phyloP scores from a whole-genome alignment of 176 grass and related monocot species.

The Triticum monococcum region DNA sequence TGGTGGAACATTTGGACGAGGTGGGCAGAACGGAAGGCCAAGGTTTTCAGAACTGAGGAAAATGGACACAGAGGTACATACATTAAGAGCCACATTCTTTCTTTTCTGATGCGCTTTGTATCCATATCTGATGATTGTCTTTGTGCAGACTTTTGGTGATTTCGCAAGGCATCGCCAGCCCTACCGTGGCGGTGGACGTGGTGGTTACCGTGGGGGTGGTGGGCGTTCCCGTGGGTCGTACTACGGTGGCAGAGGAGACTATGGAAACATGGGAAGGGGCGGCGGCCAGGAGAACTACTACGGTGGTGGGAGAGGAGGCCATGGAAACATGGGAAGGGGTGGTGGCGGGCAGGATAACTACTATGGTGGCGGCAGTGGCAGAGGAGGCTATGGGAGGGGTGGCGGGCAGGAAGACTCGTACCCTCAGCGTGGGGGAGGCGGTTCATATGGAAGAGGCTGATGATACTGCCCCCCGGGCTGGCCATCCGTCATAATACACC shows the following conservation, averaged over 20 bases:
- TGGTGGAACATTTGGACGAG: constrained; percentile 58
- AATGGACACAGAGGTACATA: constrained; percentile 74
- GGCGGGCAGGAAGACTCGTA: constrained; percentile 40
- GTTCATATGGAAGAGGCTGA: constrained; percentile 41
- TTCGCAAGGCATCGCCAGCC: constrained; percentile 57
- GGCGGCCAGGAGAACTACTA: constrained; percentile 45
- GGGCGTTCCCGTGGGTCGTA: constrained; percentile 53
- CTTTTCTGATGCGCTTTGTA: neutral
- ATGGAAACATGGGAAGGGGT: constrained; percentile 44
- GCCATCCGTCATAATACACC: neutral
- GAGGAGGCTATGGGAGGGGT: constrained; percentile 38
- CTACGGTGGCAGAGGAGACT: constrained; percentile 48
- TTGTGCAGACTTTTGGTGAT: constrained; percentile 71
- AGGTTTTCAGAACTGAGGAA: constrained; percentile 62
- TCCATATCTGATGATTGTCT: constrained; percentile 12
- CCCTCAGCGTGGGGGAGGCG: neutral
- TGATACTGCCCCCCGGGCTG: neutral
- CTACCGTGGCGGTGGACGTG: constrained; percentile 48
- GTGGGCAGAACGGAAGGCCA: constrained; percentile 51
- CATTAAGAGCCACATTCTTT: neutral
- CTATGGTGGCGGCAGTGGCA: neutral
- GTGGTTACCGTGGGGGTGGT: constrained; percentile 56
- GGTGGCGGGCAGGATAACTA: constrained; percentile 41
- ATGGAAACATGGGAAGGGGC: neutral
- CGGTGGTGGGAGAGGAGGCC: constrained; percentile 35